Evolutionary conservation across 129 eudicot genomes (phyloP).

Genomic region (Tagetes erecta): DNA sequence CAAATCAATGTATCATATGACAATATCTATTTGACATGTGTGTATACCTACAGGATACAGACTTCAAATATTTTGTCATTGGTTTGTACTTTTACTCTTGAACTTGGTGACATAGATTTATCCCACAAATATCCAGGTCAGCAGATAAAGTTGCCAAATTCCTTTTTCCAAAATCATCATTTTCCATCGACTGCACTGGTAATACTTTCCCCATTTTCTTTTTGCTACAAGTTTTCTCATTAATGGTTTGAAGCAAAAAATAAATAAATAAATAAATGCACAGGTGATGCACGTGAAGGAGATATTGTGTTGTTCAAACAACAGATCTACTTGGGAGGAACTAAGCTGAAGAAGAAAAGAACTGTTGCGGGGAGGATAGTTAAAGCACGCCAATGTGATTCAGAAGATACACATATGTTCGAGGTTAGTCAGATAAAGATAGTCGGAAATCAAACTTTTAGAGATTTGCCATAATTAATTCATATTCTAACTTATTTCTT

Average conservation of each 20-base stretch:
- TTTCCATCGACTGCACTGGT: slow-evolving; percentile 89
- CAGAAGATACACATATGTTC: slow-evolving; percentile 79
- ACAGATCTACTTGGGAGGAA: slow-evolving; percentile 53
- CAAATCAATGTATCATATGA: neutral
- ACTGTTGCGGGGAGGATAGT: slow-evolving; percentile 75
- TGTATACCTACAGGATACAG: neutral
- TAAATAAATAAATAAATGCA: slow-evolving; percentile 30
- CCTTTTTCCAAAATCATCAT: slow-evolving; percentile 72
- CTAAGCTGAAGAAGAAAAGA: slow-evolving; percentile 47
- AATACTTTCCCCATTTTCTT: neutral
- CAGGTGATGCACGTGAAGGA: slow-evolving; percentile 94
- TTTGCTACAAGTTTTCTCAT: slow-evolving; percentile 5
- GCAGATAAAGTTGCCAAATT: slow-evolving; percentile 61
- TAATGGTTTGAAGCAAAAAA: slow-evolving; percentile 9
- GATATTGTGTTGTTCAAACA: slow-evolving; percentile 78
- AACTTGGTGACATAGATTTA: neutral
- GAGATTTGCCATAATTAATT: neutral
- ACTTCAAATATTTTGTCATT: neutral
- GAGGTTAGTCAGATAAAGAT: slow-evolving; percentile 47
- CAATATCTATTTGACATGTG: neutral
- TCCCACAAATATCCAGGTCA: slow-evolving; percentile 37
- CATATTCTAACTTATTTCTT: neutral
- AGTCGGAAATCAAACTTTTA: slow-evolving; percentile 20
- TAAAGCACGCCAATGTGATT: slow-evolving; percentile 83
- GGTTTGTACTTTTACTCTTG: neutral